A percentile compares a stretch with the other conserved stretches of the same genome.
These are phyloP conservation scores for Backusella morwellensis DNA, from an alignment of 192 early-diverging fungal genomes.

Conservation along the genomic window DNA sequence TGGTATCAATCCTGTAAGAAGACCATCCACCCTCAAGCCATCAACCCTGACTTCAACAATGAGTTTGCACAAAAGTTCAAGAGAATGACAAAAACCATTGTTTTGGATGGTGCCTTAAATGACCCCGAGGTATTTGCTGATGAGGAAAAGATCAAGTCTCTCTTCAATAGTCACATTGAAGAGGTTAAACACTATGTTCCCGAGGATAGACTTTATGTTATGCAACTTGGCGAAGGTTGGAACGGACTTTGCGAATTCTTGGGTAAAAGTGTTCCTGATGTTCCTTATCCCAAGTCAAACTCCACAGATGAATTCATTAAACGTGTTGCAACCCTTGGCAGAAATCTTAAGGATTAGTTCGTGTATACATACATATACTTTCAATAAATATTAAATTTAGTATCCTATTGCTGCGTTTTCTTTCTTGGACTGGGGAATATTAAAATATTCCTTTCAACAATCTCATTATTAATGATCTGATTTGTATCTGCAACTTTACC, in stretches of 20 bases:
- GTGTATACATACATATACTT: too few relatives aligned
- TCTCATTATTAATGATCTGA: too few relatives aligned
- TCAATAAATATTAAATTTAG: too few relatives aligned
- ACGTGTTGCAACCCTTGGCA: too few relatives aligned
- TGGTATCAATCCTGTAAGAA: slow-evolving; percentile 20
- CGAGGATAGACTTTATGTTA: slow-evolving; percentile 15
- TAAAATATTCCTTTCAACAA: too few relatives aligned
- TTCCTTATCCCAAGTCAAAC: slow-evolving; percentile 18
- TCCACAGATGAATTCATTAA: background rate
- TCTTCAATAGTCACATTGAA: slow-evolving; percentile 8
- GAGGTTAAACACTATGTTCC: slow-evolving; percentile 18
- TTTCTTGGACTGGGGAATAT: too few relatives aligned
- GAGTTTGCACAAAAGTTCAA: background rate
- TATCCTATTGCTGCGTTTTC: too few relatives aligned
- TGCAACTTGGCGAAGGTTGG: slow-evolving; percentile 27
- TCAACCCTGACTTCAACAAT: background rate
- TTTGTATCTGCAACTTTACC: too few relatives aligned
- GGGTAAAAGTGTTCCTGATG: slow-evolving; percentile 15
- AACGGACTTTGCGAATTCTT: slow-evolving; percentile 22
- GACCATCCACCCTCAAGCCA: background rate
- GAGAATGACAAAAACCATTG: background rate
- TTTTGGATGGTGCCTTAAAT: background rate
- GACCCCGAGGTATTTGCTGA: background rate
- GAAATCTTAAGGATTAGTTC: too few relatives aligned
- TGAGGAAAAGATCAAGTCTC: background rate